A percentile compares a stretch with the other conserved stretches of the same genome.
Evolutionary conservation across 2,329 filamentous ascomycete genomes (phyloP).

Genomic region (Monilinia aucupariae): DNA sequence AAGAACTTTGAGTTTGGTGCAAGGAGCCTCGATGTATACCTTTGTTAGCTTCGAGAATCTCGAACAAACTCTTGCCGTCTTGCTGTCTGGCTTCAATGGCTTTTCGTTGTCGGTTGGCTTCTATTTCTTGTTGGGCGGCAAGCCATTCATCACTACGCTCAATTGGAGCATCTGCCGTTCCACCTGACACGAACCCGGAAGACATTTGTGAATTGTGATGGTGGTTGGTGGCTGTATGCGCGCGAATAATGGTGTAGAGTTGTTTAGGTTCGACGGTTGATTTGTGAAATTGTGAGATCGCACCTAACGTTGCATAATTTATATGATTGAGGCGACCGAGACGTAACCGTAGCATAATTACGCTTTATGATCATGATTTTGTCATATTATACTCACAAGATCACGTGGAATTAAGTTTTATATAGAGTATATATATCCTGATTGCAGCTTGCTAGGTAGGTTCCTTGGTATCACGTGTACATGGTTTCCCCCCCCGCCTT

Average conservation of each 20-base stretch:
- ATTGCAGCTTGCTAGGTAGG: neutral
- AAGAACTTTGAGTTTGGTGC: constrained; percentile 2
- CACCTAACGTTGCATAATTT: too few species aligned
- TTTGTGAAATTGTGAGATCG: constrained; percentile 2
- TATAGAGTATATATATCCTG: too few species aligned
- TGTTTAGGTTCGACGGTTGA: neutral
- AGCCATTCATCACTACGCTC: constrained; percentile 37
- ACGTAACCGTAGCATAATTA: too few species aligned
- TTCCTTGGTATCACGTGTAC: constrained; percentile 1
- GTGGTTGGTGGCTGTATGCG: neutral
- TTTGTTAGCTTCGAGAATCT: constrained; percentile 77
- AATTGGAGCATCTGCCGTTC: constrained; percentile 41
- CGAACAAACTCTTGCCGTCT: constrained; percentile 59
- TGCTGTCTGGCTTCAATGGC: constrained; percentile 38
- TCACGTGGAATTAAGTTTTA: too few species aligned
- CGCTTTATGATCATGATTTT: too few species aligned
- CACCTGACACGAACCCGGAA: constrained; percentile 47
- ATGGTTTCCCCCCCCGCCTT: neutral
- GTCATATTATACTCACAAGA: too few species aligned
- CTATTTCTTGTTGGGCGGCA: constrained; percentile 37
- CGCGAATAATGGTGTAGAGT: constrained; percentile 9
- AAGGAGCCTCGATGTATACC: constrained; percentile 40
- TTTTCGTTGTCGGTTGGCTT: constrained; percentile 32
- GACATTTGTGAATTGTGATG: constrained; percentile 42
- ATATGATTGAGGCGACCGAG: too few species aligned